These are phyloP conservation scores for Ophiocordyceps polyrhachis-furcata DNA, from an alignment of 2,329 filamentous ascomycete species.

Conservation along the genomic window DNA sequence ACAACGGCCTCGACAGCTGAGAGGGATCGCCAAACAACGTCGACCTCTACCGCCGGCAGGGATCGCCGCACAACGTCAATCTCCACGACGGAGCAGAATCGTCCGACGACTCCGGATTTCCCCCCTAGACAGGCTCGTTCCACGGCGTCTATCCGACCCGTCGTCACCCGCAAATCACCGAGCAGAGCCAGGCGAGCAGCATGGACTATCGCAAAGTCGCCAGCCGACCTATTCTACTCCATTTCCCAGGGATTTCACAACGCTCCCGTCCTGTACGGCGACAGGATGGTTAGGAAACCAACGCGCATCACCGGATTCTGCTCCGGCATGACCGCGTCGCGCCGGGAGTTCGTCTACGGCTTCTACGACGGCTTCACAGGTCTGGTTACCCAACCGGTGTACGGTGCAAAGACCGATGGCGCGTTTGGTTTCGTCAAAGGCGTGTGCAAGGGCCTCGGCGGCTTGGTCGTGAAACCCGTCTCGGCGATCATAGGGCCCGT, in stretches of 20 bases:
- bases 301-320: conserved; percentile 44
- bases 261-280: conserved; percentile 49
- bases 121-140: not conserved
- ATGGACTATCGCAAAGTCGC: conserved; percentile 32
- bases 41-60: not conserved
- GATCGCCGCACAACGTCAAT: not conserved
- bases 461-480: conserved; percentile 46
- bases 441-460: conserved; percentile 42
- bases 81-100: not conserved
- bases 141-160: not conserved
- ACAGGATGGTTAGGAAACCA: conserved; percentile 46
- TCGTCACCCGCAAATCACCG: conserved; percentile 18
- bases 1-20: not conserved
- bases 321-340: conserved; percentile 42
- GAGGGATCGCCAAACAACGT: not conserved
- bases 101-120: not conserved
- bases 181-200: conserved; percentile 31
- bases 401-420: conserved; percentile 36
- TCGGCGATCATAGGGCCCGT: conserved; percentile 40
- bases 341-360: conserved; percentile 42
- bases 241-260: conserved; percentile 54
- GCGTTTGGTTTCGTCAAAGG: conserved; percentile 29
- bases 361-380: conserved; percentile 48
- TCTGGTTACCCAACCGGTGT: conserved; percentile 37
- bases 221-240: conserved; percentile 41